Percentiles rank a stretch among this genome's conserved stretches.
phyloP scores from a whole-genome alignment of 73 alveolate genomes.

The Tetrahymena borealis region DNA sequence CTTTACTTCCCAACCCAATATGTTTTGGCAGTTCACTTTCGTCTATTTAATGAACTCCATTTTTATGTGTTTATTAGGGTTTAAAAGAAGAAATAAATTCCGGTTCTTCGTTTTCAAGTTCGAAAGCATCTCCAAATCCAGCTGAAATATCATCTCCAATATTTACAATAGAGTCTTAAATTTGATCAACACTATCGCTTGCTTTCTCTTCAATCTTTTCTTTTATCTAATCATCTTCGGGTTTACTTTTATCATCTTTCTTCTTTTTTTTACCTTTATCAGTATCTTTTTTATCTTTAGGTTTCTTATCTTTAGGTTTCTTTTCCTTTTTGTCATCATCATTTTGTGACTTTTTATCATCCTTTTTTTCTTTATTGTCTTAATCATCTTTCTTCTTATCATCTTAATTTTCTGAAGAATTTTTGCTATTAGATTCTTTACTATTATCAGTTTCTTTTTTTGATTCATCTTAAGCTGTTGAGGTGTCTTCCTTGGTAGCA shows the following conservation, averaged over 20 bases:
- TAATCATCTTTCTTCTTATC: background rate
- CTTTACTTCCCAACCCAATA: too few relatives aligned
- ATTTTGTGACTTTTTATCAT: background rate
- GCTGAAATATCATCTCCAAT: background rate
- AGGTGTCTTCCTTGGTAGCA: background rate
- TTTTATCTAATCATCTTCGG: background rate
- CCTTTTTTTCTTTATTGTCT: background rate
- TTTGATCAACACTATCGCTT: background rate
- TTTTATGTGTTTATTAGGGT: too few relatives aligned
- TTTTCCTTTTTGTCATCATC: background rate
- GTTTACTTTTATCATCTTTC: background rate
- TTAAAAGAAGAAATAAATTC: background rate
- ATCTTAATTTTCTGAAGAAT: background rate
- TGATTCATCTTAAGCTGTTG: background rate
- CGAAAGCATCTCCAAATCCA: background rate
- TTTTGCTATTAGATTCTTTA: background rate
- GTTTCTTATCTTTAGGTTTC: background rate
- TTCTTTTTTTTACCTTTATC: background rate
- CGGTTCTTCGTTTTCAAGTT: background rate
- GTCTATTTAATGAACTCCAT: too few relatives aligned
- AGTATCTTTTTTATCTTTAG: background rate
- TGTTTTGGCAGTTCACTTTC: too few relatives aligned
- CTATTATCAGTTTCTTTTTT: background rate
- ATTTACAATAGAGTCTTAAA: background rate
- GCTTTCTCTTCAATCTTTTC: background rate